These are phyloP conservation scores for Rutstroemia sp. DNA, from an alignment of 2,329 filamentous ascomycete genomes.

Conservation along the genomic window DNA sequence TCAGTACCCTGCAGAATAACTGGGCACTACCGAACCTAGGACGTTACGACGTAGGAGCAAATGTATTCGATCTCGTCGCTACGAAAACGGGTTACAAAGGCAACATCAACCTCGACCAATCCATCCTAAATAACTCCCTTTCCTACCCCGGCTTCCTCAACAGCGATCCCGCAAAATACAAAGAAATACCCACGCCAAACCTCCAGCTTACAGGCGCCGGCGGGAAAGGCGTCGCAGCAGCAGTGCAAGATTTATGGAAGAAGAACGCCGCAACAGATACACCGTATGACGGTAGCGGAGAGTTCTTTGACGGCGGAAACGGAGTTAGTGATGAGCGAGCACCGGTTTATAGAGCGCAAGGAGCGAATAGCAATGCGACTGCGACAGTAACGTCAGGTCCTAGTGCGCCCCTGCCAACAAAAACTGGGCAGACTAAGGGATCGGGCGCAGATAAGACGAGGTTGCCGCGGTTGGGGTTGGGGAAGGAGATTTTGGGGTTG, in stretches of 20 bases:
- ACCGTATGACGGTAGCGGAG: conserved; percentile 40
- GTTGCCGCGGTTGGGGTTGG: conserved; percentile 41
- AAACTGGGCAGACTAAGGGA: conserved; percentile 77
- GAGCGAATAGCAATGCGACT: conserved; percentile 47
- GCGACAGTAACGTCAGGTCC: conserved; percentile 97
- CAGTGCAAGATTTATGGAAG: conserved; percentile 30
- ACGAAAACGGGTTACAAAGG: conserved; percentile 21
- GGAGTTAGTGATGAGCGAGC: conserved; percentile 24
- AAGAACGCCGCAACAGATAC: conserved; percentile 24
- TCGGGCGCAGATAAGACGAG: conserved; percentile 65
- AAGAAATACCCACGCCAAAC: conserved; percentile 36
- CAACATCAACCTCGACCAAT: conserved; percentile 26
- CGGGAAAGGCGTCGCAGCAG: conserved; percentile 33
- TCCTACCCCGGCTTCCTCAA: conserved; percentile 38
- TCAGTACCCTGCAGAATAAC: conserved; percentile 36
- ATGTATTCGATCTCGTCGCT: conserved; percentile 29
- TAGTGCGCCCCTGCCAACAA: conserved; percentile 89
- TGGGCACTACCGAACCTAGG: conserved; percentile 37
- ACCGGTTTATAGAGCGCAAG: conserved; percentile 34
- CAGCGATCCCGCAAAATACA: conserved; percentile 27
- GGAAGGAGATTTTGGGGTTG: conserved; percentile 27
- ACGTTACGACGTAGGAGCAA: conserved; percentile 36
- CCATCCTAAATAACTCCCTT: conserved; percentile 36
- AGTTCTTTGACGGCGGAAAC: conserved; percentile 35
- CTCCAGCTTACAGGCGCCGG: conserved; percentile 37